Evolutionary conservation across 768 basidiomycete genomes (phyloP).

Genomic region (Agaricus blazei): DNA sequence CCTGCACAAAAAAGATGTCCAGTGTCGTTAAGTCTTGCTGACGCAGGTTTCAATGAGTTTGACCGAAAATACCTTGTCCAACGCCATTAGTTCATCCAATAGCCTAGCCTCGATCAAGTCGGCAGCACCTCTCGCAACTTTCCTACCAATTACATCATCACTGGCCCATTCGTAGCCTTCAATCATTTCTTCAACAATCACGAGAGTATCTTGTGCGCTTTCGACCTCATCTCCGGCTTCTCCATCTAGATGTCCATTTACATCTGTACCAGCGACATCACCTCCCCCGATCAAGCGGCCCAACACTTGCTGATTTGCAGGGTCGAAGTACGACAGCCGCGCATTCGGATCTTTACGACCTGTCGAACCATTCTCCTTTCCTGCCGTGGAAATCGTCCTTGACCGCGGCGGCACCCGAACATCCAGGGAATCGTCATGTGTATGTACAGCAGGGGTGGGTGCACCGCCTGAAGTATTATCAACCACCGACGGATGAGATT

Average conservation of each 20-base stretch:
- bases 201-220: conserved; percentile 73
- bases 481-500: background rate
- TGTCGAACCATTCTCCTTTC: conserved; percentile 24
- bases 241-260: conserved; percentile 37
- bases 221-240: conserved; percentile 57
- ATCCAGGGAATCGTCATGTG: conserved; percentile 13
- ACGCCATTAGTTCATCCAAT: conserved; percentile 83
- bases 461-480: conserved; percentile 1
- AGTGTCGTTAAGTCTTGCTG: background rate
- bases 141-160: conserved; percentile 66
- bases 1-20: conserved; percentile 40
- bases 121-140: conserved; percentile 65
- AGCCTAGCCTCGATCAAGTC: conserved; percentile 91
- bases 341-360: conserved; percentile 59
- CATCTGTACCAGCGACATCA: background rate
- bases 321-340: conserved; percentile 80
- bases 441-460: conserved; percentile 19
- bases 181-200: conserved; percentile 96
- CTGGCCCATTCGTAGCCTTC: conserved; percentile 98
- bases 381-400: conserved; percentile 19
- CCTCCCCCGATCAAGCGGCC: conserved; percentile 61
- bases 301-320: conserved; percentile 65
- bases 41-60: background rate
- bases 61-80: conserved; percentile 73
- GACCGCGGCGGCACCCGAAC: conserved; percentile 21